phyloP scores from a whole-genome alignment of 1,284 basidiomycete species.

The Entoloma clypeatum region DNA sequence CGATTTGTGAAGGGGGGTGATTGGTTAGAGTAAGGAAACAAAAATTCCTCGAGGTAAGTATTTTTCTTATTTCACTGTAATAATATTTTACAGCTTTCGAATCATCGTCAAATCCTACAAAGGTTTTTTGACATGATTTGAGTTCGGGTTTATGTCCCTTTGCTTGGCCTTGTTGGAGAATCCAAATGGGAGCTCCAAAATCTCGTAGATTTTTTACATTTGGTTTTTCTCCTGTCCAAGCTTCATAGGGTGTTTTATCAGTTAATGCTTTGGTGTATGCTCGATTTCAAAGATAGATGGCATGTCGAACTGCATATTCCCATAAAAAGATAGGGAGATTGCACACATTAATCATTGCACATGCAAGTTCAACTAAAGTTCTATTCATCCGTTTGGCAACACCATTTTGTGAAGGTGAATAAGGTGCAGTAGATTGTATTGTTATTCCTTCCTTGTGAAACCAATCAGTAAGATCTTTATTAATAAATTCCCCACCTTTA shows the following conservation, averaged over 20 bases:
- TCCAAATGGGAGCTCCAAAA: conserved; percentile 13
- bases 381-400: conserved; percentile 36
- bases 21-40: not conserved
- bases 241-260: conserved; percentile 24
- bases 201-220: conserved; percentile 17
- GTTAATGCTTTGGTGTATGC: conserved; percentile 19
- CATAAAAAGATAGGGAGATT: conserved; percentile 33
- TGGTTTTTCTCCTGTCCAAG: conserved; percentile 17
- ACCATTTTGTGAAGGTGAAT: conserved; percentile 37
- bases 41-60: not conserved
- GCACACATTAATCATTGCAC: conserved; percentile 27
- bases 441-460: not conserved
- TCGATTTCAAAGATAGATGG: conserved; percentile 27
- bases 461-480: not conserved
- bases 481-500: not conserved
- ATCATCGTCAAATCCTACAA: not conserved
- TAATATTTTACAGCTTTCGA: not conserved
- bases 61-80: not conserved
- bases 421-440: conserved; percentile 26
- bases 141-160: not conserved
- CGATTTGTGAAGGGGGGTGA: not conserved
- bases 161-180: conserved; percentile 1
- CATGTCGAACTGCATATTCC: conserved; percentile 36
- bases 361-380: conserved; percentile 25
- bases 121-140: not conserved